phyloP scores from a whole-genome alignment of 2,329 filamentous ascomycete species.

The Colletotrichum magnum region DNA sequence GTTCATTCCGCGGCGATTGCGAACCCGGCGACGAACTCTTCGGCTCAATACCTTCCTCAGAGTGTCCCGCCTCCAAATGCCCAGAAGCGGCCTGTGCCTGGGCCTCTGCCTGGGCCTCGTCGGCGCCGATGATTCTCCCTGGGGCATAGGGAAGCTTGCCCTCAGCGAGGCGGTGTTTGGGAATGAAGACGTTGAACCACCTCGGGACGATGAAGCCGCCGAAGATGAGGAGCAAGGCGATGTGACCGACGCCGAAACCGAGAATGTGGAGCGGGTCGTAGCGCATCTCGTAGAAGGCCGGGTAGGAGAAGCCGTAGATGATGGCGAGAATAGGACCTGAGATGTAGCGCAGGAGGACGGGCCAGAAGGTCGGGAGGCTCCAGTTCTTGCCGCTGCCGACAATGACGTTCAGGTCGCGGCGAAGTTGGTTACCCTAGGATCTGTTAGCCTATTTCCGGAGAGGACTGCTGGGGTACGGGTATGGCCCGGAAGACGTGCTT shows the following conservation, averaged over 20 bases:
- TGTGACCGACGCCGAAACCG: constrained; percentile 63
- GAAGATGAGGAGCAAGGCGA: constrained; percentile 61
- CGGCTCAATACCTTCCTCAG: constrained; percentile 5
- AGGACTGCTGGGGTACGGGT: too few species aligned
- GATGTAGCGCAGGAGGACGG: constrained; percentile 64
- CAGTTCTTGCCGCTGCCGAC: constrained; percentile 69
- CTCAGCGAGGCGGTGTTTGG: constrained; percentile 59
- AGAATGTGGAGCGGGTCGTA: constrained; percentile 66
- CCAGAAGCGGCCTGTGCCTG: constrained; percentile 35
- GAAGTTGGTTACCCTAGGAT: constrained; percentile 67
- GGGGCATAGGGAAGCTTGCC: constrained; percentile 52
- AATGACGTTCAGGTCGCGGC: constrained; percentile 67
- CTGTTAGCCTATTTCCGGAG: background rate
- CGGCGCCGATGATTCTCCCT: constrained; percentile 29
- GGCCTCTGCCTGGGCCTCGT: constrained; percentile 40
- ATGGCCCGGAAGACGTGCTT: too few species aligned
- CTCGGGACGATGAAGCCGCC: constrained; percentile 65
- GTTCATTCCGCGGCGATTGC: constrained; percentile 18
- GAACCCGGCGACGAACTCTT: constrained; percentile 15
- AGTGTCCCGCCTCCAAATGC: constrained; percentile 22
- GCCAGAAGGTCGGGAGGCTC: constrained; percentile 67
- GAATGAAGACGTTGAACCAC: constrained; percentile 68
- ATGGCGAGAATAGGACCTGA: constrained; percentile 65
- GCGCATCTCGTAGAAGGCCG: constrained; percentile 61
- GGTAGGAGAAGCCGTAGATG: constrained; percentile 67